phyloP scores from a whole-genome alignment of 768 basidiomycete species.

The Gloeophyllum trabeum region DNA sequence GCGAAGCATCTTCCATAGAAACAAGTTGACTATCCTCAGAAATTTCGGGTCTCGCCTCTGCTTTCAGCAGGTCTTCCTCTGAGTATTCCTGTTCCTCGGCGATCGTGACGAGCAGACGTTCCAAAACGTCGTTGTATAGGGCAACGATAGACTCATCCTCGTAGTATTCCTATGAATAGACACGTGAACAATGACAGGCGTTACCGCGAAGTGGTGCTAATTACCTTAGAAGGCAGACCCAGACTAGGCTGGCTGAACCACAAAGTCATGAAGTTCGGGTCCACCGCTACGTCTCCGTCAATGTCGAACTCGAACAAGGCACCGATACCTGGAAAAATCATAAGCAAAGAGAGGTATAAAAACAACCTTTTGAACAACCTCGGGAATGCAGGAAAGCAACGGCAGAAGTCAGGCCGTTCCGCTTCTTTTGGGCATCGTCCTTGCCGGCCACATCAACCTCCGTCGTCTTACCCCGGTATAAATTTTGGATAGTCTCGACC shows the following conservation, averaged over 20 bases:
- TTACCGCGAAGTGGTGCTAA: constrained; percentile 7
- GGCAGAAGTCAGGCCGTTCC: constrained; percentile 65
- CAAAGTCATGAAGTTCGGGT: constrained; percentile 77
- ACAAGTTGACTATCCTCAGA: no score
- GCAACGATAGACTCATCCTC: constrained; percentile 59
- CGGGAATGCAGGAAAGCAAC: constrained; percentile 80
- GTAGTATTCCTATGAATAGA: constrained; percentile 67
- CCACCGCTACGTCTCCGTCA: constrained; percentile 79
- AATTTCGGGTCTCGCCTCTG: background rate
- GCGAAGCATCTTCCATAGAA: no score
- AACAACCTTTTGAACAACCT: constrained; percentile 45
- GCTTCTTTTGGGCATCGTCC: constrained; percentile 17
- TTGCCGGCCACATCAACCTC: constrained; percentile 17
- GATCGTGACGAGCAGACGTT: constrained; percentile 51
- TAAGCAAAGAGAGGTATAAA: constrained; percentile 2
- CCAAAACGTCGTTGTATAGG: constrained; percentile 61
- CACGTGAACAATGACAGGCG: background rate
- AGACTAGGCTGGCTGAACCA: constrained; percentile 79
- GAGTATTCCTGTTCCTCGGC: constrained; percentile 31
- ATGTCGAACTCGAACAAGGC: constrained; percentile 74
- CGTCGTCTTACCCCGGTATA: constrained; percentile 45
- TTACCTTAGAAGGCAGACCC: constrained; percentile 81
- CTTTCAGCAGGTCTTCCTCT: background rate
- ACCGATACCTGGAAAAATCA: constrained; percentile 43
- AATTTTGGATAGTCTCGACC: constrained; percentile 43